A percentile compares a stretch with the other conserved stretches of the same genome.
phyloP scores from a whole-genome alignment of 805 yeast species.

The Pachysolen tannophilus region DNA sequence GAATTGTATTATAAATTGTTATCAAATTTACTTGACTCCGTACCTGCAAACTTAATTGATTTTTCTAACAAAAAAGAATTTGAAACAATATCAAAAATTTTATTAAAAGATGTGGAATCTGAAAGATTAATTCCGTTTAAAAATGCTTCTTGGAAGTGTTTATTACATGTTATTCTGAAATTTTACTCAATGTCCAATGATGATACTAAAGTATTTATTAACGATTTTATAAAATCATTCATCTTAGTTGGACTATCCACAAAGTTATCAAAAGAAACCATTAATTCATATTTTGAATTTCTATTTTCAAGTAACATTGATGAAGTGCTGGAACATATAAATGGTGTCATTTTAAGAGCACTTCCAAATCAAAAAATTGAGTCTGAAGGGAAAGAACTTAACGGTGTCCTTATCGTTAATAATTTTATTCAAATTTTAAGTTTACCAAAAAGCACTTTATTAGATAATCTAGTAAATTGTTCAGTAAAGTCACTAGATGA shows the following conservation, averaged over 20 bases:
- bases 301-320: slow-evolving; percentile 14
- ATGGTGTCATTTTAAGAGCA: slow-evolving; percentile 5
- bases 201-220: slow-evolving; percentile 2
- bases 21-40: slow-evolving; percentile 13
- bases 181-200: no score
- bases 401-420: slow-evolving; percentile 16
- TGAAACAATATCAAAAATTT: slow-evolving; percentile 9
- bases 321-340: neutral
- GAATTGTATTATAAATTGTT: slow-evolving; percentile 37
- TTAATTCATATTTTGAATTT: slow-evolving; percentile 9
- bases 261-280: slow-evolving; percentile 4
- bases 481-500: slow-evolving; percentile 20
- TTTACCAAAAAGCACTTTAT: slow-evolving; percentile 12
- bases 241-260: neutral
- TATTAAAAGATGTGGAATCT: slow-evolving; percentile 14
- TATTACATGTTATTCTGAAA: slow-evolving; percentile 9
- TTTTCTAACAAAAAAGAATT: slow-evolving; percentile 3
- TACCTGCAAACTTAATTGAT: slow-evolving; percentile 4
- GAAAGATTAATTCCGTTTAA: slow-evolving; percentile 18
- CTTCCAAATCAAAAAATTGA: slow-evolving; percentile 15
- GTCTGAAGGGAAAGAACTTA: slow-evolving; percentile 14
- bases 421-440: slow-evolving; percentile 17
- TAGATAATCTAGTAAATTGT: slow-evolving; percentile 14
- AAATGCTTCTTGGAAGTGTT: slow-evolving; percentile 20
- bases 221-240: slow-evolving; percentile 2